These are phyloP conservation scores for Nitzschia putrida DNA, from an alignment of 108 stramenopile genomes.

Conservation along the genomic window DNA sequence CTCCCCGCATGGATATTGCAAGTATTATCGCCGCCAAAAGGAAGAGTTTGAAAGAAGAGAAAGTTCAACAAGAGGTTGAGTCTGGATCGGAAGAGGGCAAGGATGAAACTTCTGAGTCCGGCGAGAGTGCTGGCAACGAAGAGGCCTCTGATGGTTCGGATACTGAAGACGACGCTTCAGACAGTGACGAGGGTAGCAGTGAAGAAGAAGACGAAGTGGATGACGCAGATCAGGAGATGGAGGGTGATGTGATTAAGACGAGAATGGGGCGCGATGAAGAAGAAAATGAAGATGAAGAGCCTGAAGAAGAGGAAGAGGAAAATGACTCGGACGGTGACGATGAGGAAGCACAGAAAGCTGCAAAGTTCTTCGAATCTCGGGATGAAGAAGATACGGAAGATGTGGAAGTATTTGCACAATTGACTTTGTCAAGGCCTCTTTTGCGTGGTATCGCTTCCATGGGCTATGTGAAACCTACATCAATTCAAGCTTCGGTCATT, in stretches of 20 bases:
- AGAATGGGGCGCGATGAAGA: slow-evolving; percentile 41
- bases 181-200: slow-evolving; percentile 34
- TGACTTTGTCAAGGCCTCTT: slow-evolving; percentile 92
- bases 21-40: slow-evolving; percentile 81
- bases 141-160: slow-evolving; percentile 29
- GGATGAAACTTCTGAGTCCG: slow-evolving; percentile 18
- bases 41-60: slow-evolving; percentile 46
- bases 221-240: slow-evolving; percentile 48
- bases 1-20: slow-evolving; percentile 71
- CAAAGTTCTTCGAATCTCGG: slow-evolving; percentile 66
- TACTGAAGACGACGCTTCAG: slow-evolving; percentile 8
- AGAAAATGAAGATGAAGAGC: slow-evolving; percentile 41
- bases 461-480: slow-evolving; percentile 94
- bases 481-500: slow-evolving; percentile 90
- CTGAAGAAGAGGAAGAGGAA: slow-evolving; percentile 45
- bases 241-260: slow-evolving; percentile 54
- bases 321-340: slow-evolving; percentile 52
- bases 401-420: slow-evolving; percentile 82
- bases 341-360: slow-evolving; percentile 71
- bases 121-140: slow-evolving; percentile 34
- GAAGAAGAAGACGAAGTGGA: slow-evolving; percentile 55
- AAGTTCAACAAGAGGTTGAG: slow-evolving; percentile 1
- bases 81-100: slow-evolving; percentile 19
- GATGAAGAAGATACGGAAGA: slow-evolving; percentile 18
- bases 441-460: slow-evolving; percentile 92